phyloP scores from a whole-genome alignment of 495 filamentous ascomycete genomes.

The Alectoria sarmentosa region DNA sequence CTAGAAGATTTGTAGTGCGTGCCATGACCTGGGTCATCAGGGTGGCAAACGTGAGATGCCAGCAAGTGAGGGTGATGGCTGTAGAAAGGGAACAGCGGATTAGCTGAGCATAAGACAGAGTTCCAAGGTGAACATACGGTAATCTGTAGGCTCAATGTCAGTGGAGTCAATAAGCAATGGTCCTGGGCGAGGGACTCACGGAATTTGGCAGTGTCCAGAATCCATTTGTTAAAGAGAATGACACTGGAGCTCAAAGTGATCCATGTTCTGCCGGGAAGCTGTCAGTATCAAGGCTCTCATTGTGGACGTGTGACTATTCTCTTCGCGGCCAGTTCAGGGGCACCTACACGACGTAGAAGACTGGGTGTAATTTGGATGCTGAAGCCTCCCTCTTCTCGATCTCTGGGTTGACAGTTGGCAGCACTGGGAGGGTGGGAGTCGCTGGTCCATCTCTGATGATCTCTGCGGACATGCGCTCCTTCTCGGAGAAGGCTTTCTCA shows the following conservation, averaged over 20 bases:
- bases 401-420: conserved; percentile 73
- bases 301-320: neutral
- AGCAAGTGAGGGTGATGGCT: conserved; percentile 65
- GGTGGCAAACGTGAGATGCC: conserved; percentile 71
- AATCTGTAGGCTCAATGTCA: conserved; percentile 21
- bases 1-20: conserved; percentile 57
- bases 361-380: conserved; percentile 65
- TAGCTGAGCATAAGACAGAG: neutral
- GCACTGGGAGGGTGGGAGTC: conserved; percentile 52
- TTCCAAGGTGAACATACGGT: conserved; percentile 20
- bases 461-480: conserved; percentile 61
- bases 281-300: conserved; percentile 25
- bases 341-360: conserved; percentile 80
- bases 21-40: conserved; percentile 66
- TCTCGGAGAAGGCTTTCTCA: conserved; percentile 48
- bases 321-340: conserved; percentile 1
- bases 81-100: conserved; percentile 1
- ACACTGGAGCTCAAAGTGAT: conserved; percentile 86
- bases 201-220: conserved; percentile 76
- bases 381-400: conserved; percentile 60
- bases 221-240: conserved; percentile 99
- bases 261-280: conserved; percentile 58
- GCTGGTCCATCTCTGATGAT: conserved; percentile 43
- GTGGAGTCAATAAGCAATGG: neutral
- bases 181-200: conserved; percentile 47